Conservation (phyloP, 768 basidiomycete genomes). For the Leccinum boreale region DNA sequence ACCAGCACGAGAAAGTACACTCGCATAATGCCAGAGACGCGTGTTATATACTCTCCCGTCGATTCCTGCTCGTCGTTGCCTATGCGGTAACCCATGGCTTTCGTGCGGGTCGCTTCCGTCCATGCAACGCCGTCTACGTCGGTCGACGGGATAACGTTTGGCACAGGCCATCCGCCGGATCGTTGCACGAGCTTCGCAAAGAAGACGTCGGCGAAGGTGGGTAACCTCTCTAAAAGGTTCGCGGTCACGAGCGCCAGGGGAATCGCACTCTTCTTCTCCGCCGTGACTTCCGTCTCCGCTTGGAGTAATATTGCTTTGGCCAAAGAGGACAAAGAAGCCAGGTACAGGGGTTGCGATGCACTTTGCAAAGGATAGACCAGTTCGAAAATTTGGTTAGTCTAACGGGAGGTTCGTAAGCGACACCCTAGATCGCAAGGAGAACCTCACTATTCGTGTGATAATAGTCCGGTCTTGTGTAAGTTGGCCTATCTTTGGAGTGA, state of each 20-base stretch:
- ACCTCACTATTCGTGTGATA: slow-evolving; percentile 63
- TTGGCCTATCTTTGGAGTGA: too few relatives aligned
- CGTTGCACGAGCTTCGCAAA: slow-evolving; percentile 84
- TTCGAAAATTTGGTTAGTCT: slow-evolving; percentile 43
- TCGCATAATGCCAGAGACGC: slow-evolving; percentile 77
- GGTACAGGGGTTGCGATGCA: slow-evolving; percentile 48
- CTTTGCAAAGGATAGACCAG: slow-evolving; percentile 34
- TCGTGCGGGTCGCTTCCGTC: slow-evolving; percentile 39
- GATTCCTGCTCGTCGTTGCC: slow-evolving; percentile 49
- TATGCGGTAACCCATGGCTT: slow-evolving; percentile 56
- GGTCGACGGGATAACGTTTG: slow-evolving; percentile 50
- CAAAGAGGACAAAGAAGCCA: slow-evolving; percentile 81
- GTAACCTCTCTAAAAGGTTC: slow-evolving; percentile 59
- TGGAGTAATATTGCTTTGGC: slow-evolving; percentile 86
- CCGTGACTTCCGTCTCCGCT: slow-evolving; percentile 90
- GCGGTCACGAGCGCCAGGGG: slow-evolving; percentile 75
- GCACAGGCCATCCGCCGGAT: slow-evolving; percentile 85
- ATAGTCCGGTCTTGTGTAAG: slow-evolving; percentile 65
- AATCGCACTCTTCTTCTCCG: slow-evolving; percentile 78
- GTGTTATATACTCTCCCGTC: slow-evolving; percentile 55
- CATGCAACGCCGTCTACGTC: slow-evolving; percentile 52
- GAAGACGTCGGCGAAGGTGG: slow-evolving; percentile 68
- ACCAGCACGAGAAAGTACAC: slow-evolving; percentile 77
- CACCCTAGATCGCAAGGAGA: slow-evolving; percentile 5
- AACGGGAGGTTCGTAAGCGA: slow-evolving; percentile 10